Conservation (phyloP, 768 basidiomycete species). For the Mycena chlorophos region DNA sequence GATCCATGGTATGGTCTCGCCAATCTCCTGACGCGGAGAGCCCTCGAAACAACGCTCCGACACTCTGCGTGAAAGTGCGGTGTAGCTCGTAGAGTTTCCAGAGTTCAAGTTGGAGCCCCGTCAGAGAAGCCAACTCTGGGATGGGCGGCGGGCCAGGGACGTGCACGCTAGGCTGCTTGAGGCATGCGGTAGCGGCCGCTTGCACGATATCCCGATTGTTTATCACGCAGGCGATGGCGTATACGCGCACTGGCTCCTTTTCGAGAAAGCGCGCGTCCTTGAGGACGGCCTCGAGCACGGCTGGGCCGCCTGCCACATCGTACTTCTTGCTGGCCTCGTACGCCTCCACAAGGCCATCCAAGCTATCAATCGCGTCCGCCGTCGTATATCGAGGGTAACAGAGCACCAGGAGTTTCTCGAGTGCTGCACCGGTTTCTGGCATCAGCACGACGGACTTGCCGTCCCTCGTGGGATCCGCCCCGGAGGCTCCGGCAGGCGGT, state of each 20-base stretch:
- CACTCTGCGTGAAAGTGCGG: not conserved
- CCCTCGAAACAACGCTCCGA: not conserved
- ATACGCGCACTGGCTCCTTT: not conserved
- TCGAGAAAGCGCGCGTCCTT: not conserved
- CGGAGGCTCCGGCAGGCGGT: conserved; percentile 25
- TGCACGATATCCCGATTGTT: not conserved
- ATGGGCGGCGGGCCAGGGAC: not conserved
- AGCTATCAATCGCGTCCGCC: not conserved
- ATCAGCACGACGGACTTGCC: not conserved
- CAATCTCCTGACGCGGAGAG: not conserved
- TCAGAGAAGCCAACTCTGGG: not conserved
- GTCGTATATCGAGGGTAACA: not conserved
- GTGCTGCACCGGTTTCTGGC: not conserved
- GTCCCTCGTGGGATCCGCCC: conserved; percentile 15
- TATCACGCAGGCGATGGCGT: not conserved
- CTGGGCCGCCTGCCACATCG: not conserved
- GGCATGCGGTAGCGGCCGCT: not conserved
- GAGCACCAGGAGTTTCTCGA: not conserved
- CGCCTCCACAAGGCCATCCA: conserved; percentile 1
- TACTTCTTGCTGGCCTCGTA: not conserved
- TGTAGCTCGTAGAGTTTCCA: not conserved
- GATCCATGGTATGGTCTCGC: not conserved
- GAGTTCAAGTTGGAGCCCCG: not conserved
- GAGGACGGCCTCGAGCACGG: not conserved
- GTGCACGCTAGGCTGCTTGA: conserved; percentile 1